Base-by-base conservation (phyloP, 148 eudicot species). In the Chenopodium album region DNA sequence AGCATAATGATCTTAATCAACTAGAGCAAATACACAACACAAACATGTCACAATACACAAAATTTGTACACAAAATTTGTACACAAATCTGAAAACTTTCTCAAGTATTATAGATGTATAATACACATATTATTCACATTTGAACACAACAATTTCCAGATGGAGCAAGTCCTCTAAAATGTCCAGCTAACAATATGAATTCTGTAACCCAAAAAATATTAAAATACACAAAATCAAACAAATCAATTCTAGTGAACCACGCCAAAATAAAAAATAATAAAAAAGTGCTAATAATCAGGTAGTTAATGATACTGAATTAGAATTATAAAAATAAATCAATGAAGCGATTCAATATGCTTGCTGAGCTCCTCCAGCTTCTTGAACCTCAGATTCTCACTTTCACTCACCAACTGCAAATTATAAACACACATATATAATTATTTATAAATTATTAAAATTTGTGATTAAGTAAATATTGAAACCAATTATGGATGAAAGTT, bases 361-460 rank as follows among this genome's bases (percentile, higher is more conserved):
- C 88, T 87, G 65, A 91, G 89, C 88, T 89, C 94, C 74, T 91
- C 94, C 84, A 91, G 73, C 83, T 88, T 91, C 85, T 83, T 89
- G 74, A 87, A 41, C 86, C 94, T 88, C 82, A 89, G 29, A 46
- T 69, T 88, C 80, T 91, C 94, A 67, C 94, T 91, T 86, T 91
- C 91, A 71, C 82, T 81, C 71, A 91, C 86, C 89, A 88, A 29
- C 94, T 91, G 87, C 56, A 22, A 77, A 62, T 1, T 20, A 47
- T 34, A 29, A 29, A 14, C 4, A 67, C 26, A 26, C 26, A 26
- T 26, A 26, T 26, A 67, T 29, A 9, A 29, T 26, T 28, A 66
- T 66, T 11, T 26, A 20, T 12, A 6, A 4, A n/a, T 41, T 1
- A 23, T n/a, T 32, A 13, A 31, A 52, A 26, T 6, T 5, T 37